Conservation (phyloP, 129 eudicot genomes). For the Deinandra increscens region DNA sequence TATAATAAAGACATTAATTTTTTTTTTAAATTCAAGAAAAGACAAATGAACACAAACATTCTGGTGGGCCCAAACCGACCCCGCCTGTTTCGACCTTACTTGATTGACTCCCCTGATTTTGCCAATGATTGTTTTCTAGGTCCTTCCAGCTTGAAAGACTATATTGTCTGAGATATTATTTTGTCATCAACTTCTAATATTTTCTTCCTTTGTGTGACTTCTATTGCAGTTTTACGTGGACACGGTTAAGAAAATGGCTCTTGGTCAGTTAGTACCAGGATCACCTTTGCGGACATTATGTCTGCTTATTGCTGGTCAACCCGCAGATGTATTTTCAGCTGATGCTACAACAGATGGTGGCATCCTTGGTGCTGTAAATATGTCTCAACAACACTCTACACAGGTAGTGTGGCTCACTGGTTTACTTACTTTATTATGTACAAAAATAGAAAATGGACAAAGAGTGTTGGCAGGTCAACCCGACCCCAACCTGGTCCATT, state of each 20-base stretch:
- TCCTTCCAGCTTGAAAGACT: background rate
- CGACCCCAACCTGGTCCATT: background rate
- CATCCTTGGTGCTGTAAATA: conserved; percentile 36
- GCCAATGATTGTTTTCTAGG: background rate
- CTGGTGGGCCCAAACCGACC: background rate
- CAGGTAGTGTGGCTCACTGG: conserved; percentile 47
- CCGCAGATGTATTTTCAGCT: conserved; percentile 72
- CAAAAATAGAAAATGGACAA: background rate
- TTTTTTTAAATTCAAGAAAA: background rate
- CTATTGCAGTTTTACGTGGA: conserved; percentile 81
- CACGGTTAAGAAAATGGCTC: conserved; percentile 88
- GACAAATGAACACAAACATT: too few species aligned
- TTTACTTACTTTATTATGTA: conserved; percentile 10
- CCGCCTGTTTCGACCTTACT: background rate
- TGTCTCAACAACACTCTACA: conserved; percentile 34
- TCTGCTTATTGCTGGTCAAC: conserved; percentile 91
- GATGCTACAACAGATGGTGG: conserved; percentile 40
- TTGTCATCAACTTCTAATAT: conserved; percentile 9
- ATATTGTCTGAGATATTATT: background rate
- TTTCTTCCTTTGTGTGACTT: background rate
- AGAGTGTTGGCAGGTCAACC: background rate
- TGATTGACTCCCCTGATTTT: background rate
- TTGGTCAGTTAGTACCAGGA: conserved; percentile 74
- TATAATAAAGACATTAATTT: too few species aligned
- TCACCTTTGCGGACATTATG: conserved; percentile 94